Evolutionary conservation across 1,284 basidiomycete genomes (phyloP).

Genomic region (Rhodotorula sp.): DNA sequence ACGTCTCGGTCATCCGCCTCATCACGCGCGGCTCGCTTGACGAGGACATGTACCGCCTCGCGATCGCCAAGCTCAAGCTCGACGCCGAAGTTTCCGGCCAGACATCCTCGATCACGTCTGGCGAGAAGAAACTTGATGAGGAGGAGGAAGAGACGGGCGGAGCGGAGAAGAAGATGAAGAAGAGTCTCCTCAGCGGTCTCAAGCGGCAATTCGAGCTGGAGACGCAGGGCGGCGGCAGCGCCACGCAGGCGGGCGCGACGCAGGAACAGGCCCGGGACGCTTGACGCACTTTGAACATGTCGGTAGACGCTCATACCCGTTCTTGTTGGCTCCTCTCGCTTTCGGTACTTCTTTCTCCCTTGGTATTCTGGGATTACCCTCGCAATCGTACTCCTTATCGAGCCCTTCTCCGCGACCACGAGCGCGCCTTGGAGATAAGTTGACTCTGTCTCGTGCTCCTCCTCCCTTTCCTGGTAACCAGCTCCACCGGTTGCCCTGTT

Average conservation of each 20-base stretch:
- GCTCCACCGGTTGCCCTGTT: no score
- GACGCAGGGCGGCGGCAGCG: neutral
- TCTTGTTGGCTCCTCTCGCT: no score
- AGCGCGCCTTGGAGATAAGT: no score
- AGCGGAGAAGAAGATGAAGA: slow-evolving; percentile 18
- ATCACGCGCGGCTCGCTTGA: slow-evolving; percentile 42
- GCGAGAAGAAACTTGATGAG: neutral
- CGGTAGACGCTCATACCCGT: no score
- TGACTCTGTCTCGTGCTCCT: no score
- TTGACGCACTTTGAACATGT: no score
- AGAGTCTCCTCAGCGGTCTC: slow-evolving; percentile 18
- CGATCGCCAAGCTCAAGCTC: slow-evolving; percentile 81
- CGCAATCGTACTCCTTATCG: no score
- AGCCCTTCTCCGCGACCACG: no score
- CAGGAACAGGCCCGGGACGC: neutral
- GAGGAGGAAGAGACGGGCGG: slow-evolving; percentile 2
- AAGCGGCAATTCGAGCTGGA: slow-evolving; percentile 29
- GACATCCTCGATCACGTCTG: neutral
- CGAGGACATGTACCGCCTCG: slow-evolving; percentile 86
- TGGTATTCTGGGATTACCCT: no score
- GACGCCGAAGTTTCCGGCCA: slow-evolving; percentile 80
- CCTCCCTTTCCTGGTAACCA: no score
- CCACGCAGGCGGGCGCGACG: neutral
- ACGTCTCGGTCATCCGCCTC: slow-evolving; percentile 66
- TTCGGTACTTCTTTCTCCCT: no score